Evolutionary conservation across 371 early-diverging fungal species (phyloP), one percentile per base, ranked within the genome.

Genomic region (Phascolomyces articulosus): DNA sequence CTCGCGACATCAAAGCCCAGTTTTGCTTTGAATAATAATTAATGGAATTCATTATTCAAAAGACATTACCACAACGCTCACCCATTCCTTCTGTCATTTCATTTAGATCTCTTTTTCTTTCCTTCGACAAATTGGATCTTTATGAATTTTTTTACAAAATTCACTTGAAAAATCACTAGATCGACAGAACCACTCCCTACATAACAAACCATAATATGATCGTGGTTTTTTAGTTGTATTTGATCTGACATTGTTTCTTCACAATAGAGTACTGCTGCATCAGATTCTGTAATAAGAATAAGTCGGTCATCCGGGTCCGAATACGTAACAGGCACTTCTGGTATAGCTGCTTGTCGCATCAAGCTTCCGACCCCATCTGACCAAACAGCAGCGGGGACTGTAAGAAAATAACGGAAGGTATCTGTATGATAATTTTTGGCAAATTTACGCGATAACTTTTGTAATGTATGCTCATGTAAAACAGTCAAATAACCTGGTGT

Each of bases 131-230:
- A n/a, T n/a, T n/a, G n/a, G n/a, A n/a, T n/a, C n/a, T n/a, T n/a
- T n/a, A n/a, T n/a, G n/a, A n/a, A 59, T 27, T n/a, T n/a, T n/a
- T n/a, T n/a, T n/a, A n/a, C n/a, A 44, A 51, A 24, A n/a, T 49
- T 64, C 55, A 79, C 71, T 67, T 80, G 75, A 66, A 77, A 77
- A 11, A 77, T 69, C 49, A 83, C 85, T 66, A 87, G 60, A 68
- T 87, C 88, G 1, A 86, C 85, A 0, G 88, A 86, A 24, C 88
- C 87, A 41, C 87, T 87, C 49, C 87, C 87, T 29, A 85, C 87
- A 69, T 87, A 85, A 51, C 87, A 87, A 11, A 88, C 83, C 77
- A 88, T 74, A 55, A 85, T 79, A 0, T 83, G 79, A 58, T 87
- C 83, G 2, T 80, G 81, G 20, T 72, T 68, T 1, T 66, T 65